Percentiles rank a stretch among this genome's conserved stretches.
phyloP scores from a whole-genome alignment of 495 filamentous ascomycete genomes.

The Achaetomiella virescens region DNA sequence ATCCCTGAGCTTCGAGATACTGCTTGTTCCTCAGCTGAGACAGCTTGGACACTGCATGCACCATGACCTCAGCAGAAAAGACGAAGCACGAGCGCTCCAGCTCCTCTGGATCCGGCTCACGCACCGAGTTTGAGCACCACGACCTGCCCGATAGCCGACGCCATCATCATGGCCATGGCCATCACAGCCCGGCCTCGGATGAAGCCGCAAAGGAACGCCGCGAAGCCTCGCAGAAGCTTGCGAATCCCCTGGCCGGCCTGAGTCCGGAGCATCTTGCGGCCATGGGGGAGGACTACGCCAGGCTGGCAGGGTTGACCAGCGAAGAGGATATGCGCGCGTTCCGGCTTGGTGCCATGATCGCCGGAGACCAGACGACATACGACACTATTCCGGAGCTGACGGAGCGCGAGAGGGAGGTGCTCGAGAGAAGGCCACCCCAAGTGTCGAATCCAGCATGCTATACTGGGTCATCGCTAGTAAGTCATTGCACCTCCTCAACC shows the following conservation, averaged over 20 bases:
- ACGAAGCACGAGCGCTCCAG: conserved; percentile 2
- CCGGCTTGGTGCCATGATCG: conserved; percentile 63
- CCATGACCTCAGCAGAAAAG: conserved; percentile 1
- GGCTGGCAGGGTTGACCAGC: conserved; percentile 55
- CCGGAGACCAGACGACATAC: conserved; percentile 40
- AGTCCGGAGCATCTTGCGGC: conserved; percentile 51
- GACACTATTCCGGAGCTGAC: conserved; percentile 50
- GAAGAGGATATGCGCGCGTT: conserved; percentile 63
- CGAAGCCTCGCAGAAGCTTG: conserved; percentile 41
- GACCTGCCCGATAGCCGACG: neutral
- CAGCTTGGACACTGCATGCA: neutral
- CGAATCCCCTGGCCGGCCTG: conserved; percentile 64
- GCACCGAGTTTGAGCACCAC: conserved; percentile 4
- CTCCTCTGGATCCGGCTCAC: neutral
- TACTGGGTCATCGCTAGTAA: conserved; percentile 62
- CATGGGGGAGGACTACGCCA: conserved; percentile 61
- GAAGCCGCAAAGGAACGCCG: conserved; percentile 13
- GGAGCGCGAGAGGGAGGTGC: conserved; percentile 49
- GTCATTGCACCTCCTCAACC: neutral
- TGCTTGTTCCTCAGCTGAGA: neutral
- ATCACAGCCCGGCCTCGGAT: neutral
- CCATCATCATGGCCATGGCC: neutral
- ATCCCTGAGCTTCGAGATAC: no score
- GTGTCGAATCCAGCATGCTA: conserved; percentile 61
- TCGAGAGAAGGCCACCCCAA: conserved; percentile 58